A percentile compares a stretch with the other conserved stretches of the same genome.
phyloP scores from a whole-genome alignment of 495 filamentous ascomycete genomes.

The Penicillium flavigenum region DNA sequence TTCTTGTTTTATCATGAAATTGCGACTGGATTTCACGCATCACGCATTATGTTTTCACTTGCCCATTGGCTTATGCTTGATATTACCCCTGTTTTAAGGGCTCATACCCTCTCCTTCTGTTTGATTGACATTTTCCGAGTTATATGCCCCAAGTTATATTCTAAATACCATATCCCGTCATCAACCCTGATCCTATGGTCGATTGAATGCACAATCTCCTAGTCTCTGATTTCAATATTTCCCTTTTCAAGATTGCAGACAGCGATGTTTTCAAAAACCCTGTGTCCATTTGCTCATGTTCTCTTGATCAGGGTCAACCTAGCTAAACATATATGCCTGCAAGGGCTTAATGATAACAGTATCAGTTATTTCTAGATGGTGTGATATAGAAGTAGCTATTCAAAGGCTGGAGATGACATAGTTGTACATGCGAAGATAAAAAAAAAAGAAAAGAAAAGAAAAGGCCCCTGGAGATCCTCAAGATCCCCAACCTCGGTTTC shows the following conservation, averaged over 20 bases:
- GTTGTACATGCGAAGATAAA: conserved; percentile 1
- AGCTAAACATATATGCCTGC: conserved; percentile 11
- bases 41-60: conserved; percentile 5
- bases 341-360: conserved; percentile 14
- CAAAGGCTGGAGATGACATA: not conserved
- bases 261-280: not conserved
- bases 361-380: not conserved
- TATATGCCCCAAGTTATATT: conserved; percentile 9
- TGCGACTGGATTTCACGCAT: conserved; percentile 8
- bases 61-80: not conserved
- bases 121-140: conserved; percentile 1
- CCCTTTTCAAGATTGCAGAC: conserved; percentile 7
- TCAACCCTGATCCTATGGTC: not conserved
- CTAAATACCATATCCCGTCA: conserved; percentile 8
- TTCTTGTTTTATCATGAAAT: conserved; percentile 6
- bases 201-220: conserved; percentile 7
- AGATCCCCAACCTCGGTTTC: conserved; percentile 27
- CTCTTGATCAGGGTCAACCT: not conserved
- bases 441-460: too few relatives aligned
- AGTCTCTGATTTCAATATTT: not conserved
- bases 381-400: not conserved
- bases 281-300: not conserved
- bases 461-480: not conserved
- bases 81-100: conserved; percentile 3
- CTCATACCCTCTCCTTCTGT: conserved; percentile 22